These are phyloP conservation scores for Drosera spatulata DNA, from an alignment of 179 eudicot genomes.

Conservation along the genomic window DNA sequence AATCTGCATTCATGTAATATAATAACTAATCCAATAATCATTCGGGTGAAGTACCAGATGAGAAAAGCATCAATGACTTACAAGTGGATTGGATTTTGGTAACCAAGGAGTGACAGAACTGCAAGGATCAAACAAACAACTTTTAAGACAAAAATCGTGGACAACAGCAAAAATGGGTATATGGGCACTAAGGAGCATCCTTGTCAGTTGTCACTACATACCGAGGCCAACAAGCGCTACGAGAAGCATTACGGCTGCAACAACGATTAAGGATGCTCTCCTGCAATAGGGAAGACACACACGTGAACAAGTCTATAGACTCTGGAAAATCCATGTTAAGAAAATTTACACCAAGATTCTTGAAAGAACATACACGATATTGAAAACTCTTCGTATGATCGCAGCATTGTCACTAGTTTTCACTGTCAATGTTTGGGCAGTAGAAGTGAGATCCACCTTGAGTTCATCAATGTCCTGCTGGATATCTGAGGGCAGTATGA, in stretches of 20 bases:
- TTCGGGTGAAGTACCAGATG: neutral
- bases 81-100: conserved; percentile 68
- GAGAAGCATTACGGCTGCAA: conserved; percentile 70
- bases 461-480: conserved; percentile 55
- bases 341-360: neutral
- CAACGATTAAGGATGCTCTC: conserved; percentile 47
- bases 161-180: no score
- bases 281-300: conserved; percentile 20
- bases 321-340: no score
- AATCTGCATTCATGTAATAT: conserved; percentile 36
- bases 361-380: conserved; percentile 40
- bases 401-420: conserved; percentile 63
- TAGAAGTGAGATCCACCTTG: conserved; percentile 45
- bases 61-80: conserved; percentile 20
- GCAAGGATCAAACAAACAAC: conserved; percentile 11
- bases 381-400: conserved; percentile 52
- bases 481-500: conserved; percentile 58
- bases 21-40: neutral
- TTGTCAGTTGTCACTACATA: conserved; percentile 23
- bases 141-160: no score
- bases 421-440: conserved; percentile 54
- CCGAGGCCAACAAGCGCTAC: conserved; percentile 69
- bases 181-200: neutral
- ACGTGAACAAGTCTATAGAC: no score
- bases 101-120: conserved; percentile 62